A percentile compares a stretch with the other conserved stretches of the same genome.
Evolutionary conservation across 106 monocot genomes (phyloP).

Genomic region (Narthecium ossifragum): DNA sequence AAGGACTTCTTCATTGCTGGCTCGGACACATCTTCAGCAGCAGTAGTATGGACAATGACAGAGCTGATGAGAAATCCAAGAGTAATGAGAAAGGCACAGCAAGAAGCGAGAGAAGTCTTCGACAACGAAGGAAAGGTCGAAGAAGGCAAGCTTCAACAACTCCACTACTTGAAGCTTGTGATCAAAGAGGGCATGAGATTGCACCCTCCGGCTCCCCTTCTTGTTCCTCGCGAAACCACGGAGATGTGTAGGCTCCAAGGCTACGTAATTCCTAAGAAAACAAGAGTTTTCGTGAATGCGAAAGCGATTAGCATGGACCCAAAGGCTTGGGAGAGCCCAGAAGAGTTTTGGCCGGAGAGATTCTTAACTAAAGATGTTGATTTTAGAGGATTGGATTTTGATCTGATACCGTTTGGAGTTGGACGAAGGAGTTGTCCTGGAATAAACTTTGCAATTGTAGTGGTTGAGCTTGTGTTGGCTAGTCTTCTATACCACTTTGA

Average conservation of each 20-base stretch:
- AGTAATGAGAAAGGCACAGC: constrained; percentile 18
- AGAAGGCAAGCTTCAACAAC: constrained; percentile 12
- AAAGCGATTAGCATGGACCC: constrained; percentile 19
- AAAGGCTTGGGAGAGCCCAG: constrained; percentile 16
- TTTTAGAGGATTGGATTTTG: constrained; percentile 21
- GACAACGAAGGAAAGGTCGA: constrained; percentile 8
- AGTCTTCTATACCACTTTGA: constrained; percentile 26
- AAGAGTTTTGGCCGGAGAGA: constrained; percentile 34
- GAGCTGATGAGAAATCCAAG: constrained; percentile 25
- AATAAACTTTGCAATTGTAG: constrained; percentile 3
- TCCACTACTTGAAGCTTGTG: constrained; percentile 18
- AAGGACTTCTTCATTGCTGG: constrained; percentile 27
- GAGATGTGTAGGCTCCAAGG: constrained; percentile 8
- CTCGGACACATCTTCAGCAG: constrained; percentile 23
- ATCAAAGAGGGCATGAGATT: constrained; percentile 30
- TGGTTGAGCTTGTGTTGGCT: constrained; percentile 21
- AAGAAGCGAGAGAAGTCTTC: constrained; percentile 10
- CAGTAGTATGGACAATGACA: constrained; percentile 24
- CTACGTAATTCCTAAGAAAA: constrained; percentile 20
- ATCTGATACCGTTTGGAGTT: constrained; percentile 25
- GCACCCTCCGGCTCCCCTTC: constrained; percentile 20
- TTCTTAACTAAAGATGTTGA: constrained; percentile 12
- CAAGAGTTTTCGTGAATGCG: constrained; percentile 25
- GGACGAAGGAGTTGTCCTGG: constrained; percentile 38
- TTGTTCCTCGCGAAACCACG: constrained; percentile 20